Conservation (phyloP, 352 stramenopile species). For the Globisporangium nagaii region DNA sequence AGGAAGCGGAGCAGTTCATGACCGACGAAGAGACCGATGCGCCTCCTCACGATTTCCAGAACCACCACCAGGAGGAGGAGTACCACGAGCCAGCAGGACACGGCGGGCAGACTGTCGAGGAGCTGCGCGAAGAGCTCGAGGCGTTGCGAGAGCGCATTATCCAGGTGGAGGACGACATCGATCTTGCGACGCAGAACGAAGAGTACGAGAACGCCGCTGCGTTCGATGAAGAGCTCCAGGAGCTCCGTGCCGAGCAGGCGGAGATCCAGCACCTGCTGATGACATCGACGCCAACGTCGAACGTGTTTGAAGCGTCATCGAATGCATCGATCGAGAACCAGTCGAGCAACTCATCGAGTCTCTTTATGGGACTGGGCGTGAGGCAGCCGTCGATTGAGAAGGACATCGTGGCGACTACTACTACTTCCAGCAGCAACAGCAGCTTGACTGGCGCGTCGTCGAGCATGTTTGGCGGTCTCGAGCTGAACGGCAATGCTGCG, state of each 20-base stretch:
- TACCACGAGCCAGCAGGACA: neutral
- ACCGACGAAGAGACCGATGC: neutral
- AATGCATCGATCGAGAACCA: neutral
- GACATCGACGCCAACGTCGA: neutral
- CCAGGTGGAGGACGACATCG: constrained; percentile 61
- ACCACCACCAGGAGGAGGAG: neutral
- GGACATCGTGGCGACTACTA: neutral
- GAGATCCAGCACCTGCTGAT: constrained; percentile 31
- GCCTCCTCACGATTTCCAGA: neutral
- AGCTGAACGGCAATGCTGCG: constrained; percentile 13
- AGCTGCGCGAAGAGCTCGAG: constrained; percentile 39
- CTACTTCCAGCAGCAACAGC: neutral
- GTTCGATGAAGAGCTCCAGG: constrained; percentile 61
- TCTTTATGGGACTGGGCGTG: constrained; percentile 27
- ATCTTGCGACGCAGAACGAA: constrained; percentile 60
- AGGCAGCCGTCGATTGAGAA: constrained; percentile 10
- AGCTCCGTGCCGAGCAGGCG: constrained; percentile 44
- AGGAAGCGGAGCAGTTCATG: constrained; percentile 15
- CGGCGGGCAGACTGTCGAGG: constrained; percentile 16
- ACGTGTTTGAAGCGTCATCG: neutral
- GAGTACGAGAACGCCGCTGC: constrained; percentile 55
- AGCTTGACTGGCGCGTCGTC: neutral
- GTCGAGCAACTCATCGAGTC: constrained; percentile 9
- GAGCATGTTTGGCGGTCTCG: constrained; percentile 18
- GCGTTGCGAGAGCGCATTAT: constrained; percentile 38